Base-by-base conservation (phyloP, 169 alveolate species). In the Neospora caninum region DNA sequence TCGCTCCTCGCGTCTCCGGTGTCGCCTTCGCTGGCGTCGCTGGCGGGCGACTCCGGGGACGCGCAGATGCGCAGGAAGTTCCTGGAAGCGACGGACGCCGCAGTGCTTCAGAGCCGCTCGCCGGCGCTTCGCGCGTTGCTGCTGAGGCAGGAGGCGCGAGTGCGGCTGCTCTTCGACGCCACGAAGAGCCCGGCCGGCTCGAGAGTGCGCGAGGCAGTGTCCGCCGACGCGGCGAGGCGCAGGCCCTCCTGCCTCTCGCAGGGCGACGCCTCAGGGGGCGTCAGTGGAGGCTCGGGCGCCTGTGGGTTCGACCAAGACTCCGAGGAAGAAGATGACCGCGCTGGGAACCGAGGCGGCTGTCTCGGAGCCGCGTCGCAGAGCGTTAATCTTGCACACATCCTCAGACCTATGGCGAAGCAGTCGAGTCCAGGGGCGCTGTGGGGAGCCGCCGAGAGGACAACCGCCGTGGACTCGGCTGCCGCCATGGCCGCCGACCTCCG, bases 341-440 rank as follows among this genome's bases (percentile, higher is more conserved):
- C 39, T 16, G 31, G 39, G 2, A 64, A 18, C 93, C 38, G 93
- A 49, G 31, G 64, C 54, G 29, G 93, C 80, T 34, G 93, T 41
- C 89, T 41, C 91, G 88, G 58, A 58, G 64, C 64, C 27, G 64
- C 64, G 64, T 53, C 64, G 64, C 64, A 7, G 64, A 18, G 27
- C 18, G 80, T 73, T 20, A 64, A 38, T 67, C 53, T 73, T n/a
- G 25, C 41, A 16, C 43, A 38, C 70, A 34, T 89, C 43, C 41
- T 89, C 54, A 82, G 36, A 88, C 93, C 93, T 31, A 89, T 89
- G 93, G 39, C 43, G 80, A 64, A 45, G 88, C 93, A 42, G 93
- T 20, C 82, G 29, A 89, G 93, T 42, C 93, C 93, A 9, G 93
- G 93, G 49, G 73, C 93, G 27, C 88, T 89, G 13, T 89, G 93